phyloP scores from a whole-genome alignment of 345 rosid genomes.

The Lepidium sativum region DNA sequence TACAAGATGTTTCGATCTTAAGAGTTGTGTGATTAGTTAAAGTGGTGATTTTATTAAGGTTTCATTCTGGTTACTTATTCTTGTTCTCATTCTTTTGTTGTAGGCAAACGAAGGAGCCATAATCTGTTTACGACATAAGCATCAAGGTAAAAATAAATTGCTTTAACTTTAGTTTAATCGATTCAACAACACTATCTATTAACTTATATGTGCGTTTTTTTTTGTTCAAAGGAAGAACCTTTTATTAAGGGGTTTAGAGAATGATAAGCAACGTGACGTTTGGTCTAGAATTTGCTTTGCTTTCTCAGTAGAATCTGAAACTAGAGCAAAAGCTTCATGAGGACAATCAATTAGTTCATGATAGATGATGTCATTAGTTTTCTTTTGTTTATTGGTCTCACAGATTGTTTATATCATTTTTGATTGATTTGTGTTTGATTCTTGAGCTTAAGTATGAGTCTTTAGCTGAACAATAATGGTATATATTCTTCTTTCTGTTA shows the following conservation, averaged over 20 bases:
- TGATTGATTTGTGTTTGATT: neutral
- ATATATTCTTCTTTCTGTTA: neutral
- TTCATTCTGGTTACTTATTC: too few relatives aligned
- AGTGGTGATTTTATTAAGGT: too few relatives aligned
- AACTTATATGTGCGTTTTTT: neutral
- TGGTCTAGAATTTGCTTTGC: neutral
- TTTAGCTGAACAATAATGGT: neutral
- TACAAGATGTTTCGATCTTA: too few relatives aligned
- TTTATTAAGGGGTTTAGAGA: neutral
- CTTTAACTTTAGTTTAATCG: neutral
- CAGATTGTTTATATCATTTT: neutral
- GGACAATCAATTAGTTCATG: constrained; percentile 36
- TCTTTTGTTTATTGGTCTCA: neutral
- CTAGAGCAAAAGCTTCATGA: too few relatives aligned
- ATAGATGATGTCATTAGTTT: neutral
- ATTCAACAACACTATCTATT: neutral
- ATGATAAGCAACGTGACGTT: neutral
- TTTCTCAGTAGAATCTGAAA: too few relatives aligned
- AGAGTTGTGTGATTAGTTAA: too few relatives aligned
- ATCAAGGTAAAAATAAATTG: constrained; percentile 39
- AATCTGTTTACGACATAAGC: constrained; percentile 48
- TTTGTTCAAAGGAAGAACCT: neutral
- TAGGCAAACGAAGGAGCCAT: constrained; percentile 26
- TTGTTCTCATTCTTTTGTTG: too few relatives aligned
- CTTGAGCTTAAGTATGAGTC: neutral